Conservation (phyloP, 495 filamentous ascomycete species). For the Hypoxylon lienhwacheense region DNA sequence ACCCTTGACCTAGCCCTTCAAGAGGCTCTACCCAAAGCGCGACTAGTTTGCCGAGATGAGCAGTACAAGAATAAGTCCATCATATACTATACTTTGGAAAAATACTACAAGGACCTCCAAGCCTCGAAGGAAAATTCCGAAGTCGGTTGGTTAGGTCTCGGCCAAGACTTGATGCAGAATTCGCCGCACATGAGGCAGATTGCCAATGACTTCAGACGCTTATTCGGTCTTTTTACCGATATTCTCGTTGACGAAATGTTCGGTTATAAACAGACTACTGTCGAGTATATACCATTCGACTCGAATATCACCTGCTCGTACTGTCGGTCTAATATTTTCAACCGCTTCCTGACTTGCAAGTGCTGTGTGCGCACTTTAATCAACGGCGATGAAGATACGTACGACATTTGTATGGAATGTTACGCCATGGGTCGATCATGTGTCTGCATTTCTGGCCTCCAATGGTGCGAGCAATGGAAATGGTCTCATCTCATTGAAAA, state of each 20-base stretch:
- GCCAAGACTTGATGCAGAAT: constrained; percentile 49
- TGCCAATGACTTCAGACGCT: constrained; percentile 71
- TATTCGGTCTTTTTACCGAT: constrained; percentile 74
- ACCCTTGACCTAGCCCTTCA: constrained; percentile 81
- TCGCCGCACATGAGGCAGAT: constrained; percentile 66
- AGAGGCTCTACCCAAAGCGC: constrained; percentile 83
- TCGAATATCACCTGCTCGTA: constrained; percentile 93
- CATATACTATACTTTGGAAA: constrained; percentile 77
- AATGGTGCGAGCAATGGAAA: constrained; percentile 89
- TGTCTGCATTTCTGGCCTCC: constrained; percentile 76
- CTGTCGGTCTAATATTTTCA: constrained; percentile 95
- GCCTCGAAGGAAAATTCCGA: constrained; percentile 52
- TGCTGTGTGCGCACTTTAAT: constrained; percentile 64
- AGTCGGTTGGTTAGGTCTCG: constrained; percentile 46
- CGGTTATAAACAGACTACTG: constrained; percentile 61
- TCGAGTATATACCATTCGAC: constrained; percentile 76
- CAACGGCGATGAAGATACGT: constrained; percentile 70
- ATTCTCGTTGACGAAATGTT: constrained; percentile 87
- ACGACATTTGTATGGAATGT: constrained; percentile 97
- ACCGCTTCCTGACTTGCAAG: constrained; percentile 90
- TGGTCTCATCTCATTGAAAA: constrained; percentile 77
- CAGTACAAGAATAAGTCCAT: constrained; percentile 99
- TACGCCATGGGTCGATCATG: constrained; percentile 93
- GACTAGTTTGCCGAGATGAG: constrained; percentile 95
- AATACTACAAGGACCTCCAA: constrained; percentile 69